phyloP scores from a whole-genome alignment of 352 stramenopile species.

The Phytophthora palmivora region DNA sequence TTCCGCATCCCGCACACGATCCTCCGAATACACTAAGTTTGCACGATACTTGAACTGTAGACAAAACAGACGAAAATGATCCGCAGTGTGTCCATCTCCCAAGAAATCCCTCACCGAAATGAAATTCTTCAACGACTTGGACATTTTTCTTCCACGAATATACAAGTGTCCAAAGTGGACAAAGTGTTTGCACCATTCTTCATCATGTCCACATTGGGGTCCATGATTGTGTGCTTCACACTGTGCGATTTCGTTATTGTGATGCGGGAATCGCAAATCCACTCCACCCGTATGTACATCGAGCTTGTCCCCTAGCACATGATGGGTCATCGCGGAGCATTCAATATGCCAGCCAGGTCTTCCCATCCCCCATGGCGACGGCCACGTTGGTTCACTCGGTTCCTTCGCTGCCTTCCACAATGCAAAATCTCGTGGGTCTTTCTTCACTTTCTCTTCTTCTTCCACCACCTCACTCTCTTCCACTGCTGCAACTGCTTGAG shows the following conservation, averaged over 20 bases:
- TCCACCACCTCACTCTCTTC: slow-evolving; percentile 64
- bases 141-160: slow-evolving; percentile 98
- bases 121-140: slow-evolving; percentile 99
- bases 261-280: slow-evolving; percentile 92
- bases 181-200: slow-evolving; percentile 96
- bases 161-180: slow-evolving; percentile 97
- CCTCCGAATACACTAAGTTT: slow-evolving; percentile 81
- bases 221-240: slow-evolving; percentile 74
- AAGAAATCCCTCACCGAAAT: slow-evolving; percentile 95
- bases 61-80: slow-evolving; percentile 92
- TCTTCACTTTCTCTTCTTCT: slow-evolving; percentile 77
- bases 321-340: slow-evolving; percentile 97
- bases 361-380: slow-evolving; percentile 37
- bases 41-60: slow-evolving; percentile 89
- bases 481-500: slow-evolving; percentile 31
- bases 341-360: slow-evolving; percentile 96
- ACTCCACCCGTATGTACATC: slow-evolving; percentile 97
- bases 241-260: slow-evolving; percentile 92
- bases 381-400: slow-evolving; percentile 59
- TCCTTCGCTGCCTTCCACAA: slow-evolving; percentile 96
- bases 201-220: slow-evolving; percentile 20
- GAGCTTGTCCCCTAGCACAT: slow-evolving; percentile 92
- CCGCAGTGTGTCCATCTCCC: slow-evolving; percentile 59
- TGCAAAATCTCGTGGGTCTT: slow-evolving; percentile 93
- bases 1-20: slow-evolving; percentile 75